phyloP scores from a whole-genome alignment of 495 filamentous ascomycete species.

The Letharia lupina region DNA sequence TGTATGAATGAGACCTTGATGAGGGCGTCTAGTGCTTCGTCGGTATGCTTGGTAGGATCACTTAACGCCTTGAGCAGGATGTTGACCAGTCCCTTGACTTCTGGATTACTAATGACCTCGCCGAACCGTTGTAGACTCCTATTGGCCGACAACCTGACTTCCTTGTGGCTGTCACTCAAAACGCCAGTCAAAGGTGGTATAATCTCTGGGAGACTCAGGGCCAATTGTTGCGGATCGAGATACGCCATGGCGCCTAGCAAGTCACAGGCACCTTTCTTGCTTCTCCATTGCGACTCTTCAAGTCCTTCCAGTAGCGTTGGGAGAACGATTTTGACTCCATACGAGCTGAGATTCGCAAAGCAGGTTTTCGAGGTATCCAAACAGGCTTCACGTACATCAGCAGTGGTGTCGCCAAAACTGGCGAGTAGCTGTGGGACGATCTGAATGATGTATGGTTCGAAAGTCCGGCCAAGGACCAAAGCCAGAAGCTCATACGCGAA shows the following conservation, averaged over 20 bases:
- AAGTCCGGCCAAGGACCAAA: conserved; percentile 72
- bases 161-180: conserved; percentile 95
- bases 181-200: conserved; percentile 91
- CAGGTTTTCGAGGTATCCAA: conserved; percentile 89
- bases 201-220: conserved; percentile 85
- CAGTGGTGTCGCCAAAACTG: conserved; percentile 79
- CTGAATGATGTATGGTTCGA: conserved; percentile 94
- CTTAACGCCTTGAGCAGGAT: conserved; percentile 93
- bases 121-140: conserved; percentile 94
- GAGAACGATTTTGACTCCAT: conserved; percentile 87
- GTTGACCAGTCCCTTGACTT: conserved; percentile 82
- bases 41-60: conserved; percentile 94
- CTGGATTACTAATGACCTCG: conserved; percentile 95
- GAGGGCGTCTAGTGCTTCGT: conserved; percentile 83
- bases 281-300: conserved; percentile 92
- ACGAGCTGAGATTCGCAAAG: conserved; percentile 87
- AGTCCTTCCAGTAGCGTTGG: conserved; percentile 88
- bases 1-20: conserved; percentile 96
- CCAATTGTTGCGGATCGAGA: conserved; percentile 87
- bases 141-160: conserved; percentile 85
- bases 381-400: conserved; percentile 86
- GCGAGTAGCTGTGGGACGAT: conserved; percentile 84
- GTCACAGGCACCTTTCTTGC: conserved; percentile 96
- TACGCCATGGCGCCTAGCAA: conserved; percentile 97
- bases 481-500: conserved; percentile 87